Conservation (phyloP, 2,329 filamentous ascomycete species). For the Calonectria honghensis region DNA sequence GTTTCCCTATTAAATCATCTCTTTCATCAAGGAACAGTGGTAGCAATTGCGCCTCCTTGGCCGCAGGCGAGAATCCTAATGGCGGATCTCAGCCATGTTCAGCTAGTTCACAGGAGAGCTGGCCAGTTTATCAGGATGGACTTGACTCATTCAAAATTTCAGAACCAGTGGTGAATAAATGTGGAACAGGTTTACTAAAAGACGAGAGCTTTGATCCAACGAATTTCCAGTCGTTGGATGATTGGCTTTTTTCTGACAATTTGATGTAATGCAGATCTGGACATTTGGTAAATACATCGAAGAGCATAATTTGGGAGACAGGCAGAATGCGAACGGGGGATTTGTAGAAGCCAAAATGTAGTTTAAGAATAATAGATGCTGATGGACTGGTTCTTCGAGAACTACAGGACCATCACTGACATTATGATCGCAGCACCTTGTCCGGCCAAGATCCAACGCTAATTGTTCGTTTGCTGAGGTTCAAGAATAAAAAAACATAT, state of each 20-base stretch:
- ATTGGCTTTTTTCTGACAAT: constrained; percentile 44
- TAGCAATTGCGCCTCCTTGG: too few relatives aligned
- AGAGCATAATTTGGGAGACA: constrained; percentile 8
- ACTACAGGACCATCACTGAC: constrained; percentile 7
- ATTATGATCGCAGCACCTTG: background rate
- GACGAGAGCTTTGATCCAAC: constrained; percentile 26
- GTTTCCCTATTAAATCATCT: background rate
- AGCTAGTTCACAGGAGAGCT: background rate
- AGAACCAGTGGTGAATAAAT: background rate
- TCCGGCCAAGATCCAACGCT: constrained; percentile 26
- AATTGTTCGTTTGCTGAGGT: constrained; percentile 21
- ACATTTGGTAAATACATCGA: constrained; percentile 1
- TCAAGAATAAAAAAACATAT: background rate
- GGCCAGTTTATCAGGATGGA: background rate
- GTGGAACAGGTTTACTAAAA: background rate
- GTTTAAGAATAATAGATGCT: constrained; percentile 6
- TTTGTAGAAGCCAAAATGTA: background rate
- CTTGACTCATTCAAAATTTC: background rate
- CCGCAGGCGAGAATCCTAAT: too few relatives aligned
- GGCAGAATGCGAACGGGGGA: background rate
- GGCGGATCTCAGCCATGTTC: background rate
- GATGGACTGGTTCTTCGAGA: background rate
- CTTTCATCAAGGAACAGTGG: background rate
- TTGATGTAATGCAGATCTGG: constrained; percentile 13
- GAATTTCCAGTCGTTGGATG: constrained; percentile 44